These are phyloP conservation scores for Trypanosoma boissoni DNA, from an alignment of 208 protist genomes.

Conservation along the genomic window DNA sequence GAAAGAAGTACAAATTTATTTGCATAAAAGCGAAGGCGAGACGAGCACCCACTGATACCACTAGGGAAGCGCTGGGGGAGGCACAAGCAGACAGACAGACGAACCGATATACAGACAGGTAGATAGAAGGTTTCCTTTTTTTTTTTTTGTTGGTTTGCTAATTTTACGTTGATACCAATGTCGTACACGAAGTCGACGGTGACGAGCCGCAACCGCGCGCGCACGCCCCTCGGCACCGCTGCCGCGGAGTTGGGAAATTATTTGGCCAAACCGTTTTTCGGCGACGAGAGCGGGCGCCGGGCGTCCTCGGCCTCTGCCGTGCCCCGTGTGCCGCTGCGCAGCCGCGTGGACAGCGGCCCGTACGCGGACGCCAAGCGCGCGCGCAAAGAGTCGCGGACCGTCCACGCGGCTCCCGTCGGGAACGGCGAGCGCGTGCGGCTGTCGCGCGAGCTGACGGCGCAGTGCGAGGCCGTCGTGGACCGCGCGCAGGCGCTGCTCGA, in stretches of 20 bases:
- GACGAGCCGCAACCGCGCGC: constrained; percentile 38
- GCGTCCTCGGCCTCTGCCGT: neutral
- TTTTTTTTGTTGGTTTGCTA: neutral
- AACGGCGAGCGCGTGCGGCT: constrained; percentile 21
- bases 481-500: constrained; percentile 54
- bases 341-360: constrained; percentile 27
- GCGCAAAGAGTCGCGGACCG: neutral
- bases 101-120: too few species aligned
- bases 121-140: too few species aligned
- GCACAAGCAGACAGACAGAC: too few species aligned
- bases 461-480: constrained; percentile 49
- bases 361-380: constrained; percentile 14
- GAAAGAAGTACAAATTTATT: too few species aligned
- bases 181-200: constrained; percentile 37
- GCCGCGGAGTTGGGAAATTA: neutral
- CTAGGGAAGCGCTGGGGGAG: too few species aligned
- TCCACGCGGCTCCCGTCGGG: neutral
- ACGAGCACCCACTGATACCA: too few species aligned
- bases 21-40: too few species aligned
- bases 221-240: constrained; percentile 6
- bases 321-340: constrained; percentile 22
- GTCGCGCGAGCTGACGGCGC: constrained; percentile 29
- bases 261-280: neutral
- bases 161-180: constrained; percentile 18
- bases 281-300: neutral